Conservation (phyloP, 164 flowering plant species). For the Sedum album region DNA sequence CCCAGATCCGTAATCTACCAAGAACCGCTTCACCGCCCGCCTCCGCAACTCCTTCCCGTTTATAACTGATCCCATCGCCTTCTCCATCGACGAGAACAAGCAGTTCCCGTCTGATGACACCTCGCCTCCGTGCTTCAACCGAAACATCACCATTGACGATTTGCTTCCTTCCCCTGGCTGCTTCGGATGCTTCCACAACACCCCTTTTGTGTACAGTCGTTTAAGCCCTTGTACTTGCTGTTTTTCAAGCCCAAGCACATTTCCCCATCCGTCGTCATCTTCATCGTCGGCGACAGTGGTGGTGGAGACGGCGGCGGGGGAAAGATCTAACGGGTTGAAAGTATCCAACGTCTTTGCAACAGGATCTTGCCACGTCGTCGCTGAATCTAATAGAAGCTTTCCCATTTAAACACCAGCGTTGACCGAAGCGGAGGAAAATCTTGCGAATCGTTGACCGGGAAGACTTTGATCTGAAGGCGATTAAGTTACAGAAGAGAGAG, state of each 20-base stretch:
- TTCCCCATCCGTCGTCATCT: slow-evolving; percentile 34
- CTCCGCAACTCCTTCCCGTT: slow-evolving; percentile 64
- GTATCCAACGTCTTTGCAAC: neutral
- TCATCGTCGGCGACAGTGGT: slow-evolving; percentile 7
- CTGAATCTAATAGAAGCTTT: slow-evolving; percentile 48
- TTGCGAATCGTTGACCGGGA: neutral
- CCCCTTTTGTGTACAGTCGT: slow-evolving; percentile 52
- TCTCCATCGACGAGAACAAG: slow-evolving; percentile 70
- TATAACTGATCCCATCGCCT: slow-evolving; percentile 37
- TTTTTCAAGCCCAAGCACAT: slow-evolving; percentile 68
- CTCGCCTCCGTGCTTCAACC: slow-evolving; percentile 79
- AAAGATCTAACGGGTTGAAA: slow-evolving; percentile 18
- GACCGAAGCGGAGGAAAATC: neutral
- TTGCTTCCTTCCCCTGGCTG: slow-evolving; percentile 24
- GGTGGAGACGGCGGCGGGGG: neutral
- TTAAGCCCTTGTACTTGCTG: slow-evolving; percentile 52
- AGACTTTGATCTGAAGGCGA: slow-evolving; percentile 5
- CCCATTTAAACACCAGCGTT: slow-evolving; percentile 32
- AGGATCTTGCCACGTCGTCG: slow-evolving; percentile 31
- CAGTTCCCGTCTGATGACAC: slow-evolving; percentile 94
- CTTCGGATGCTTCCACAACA: slow-evolving; percentile 82
- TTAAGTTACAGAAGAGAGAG: slow-evolving; percentile 21
- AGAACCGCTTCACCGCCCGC: slow-evolving; percentile 68
- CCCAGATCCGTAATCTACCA: slow-evolving; percentile 54
- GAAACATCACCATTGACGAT: slow-evolving; percentile 19